A percentile compares a stretch with the other conserved stretches of the same genome.
phyloP scores from a whole-genome alignment of 371 early-diverging fungal species.

The Conidiobolus incongruus region DNA sequence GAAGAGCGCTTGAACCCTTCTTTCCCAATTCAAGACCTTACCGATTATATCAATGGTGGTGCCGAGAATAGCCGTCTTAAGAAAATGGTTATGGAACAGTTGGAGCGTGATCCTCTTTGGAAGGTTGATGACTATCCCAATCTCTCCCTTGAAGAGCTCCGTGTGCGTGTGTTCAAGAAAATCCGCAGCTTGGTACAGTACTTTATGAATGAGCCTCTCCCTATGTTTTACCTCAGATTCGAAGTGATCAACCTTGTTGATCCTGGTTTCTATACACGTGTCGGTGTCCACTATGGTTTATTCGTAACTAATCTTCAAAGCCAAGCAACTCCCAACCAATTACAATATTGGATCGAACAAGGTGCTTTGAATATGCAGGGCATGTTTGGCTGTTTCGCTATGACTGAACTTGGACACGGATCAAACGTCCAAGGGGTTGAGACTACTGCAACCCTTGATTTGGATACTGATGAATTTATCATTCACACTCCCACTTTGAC shows the following conservation, averaged over 20 bases:
- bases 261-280: slow-evolving; percentile 78
- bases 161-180: slow-evolving; percentile 77
- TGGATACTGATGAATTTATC: slow-evolving; percentile 56
- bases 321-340: slow-evolving; percentile 65
- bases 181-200: slow-evolving; percentile 46
- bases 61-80: slow-evolving; percentile 38
- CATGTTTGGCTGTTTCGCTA: slow-evolving; percentile 76
- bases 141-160: slow-evolving; percentile 44
- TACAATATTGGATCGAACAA: slow-evolving; percentile 70
- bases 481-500: slow-evolving; percentile 80
- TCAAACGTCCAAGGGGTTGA: slow-evolving; percentile 84
- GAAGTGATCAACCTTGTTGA: slow-evolving; percentile 57
- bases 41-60: slow-evolving; percentile 63
- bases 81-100: slow-evolving; percentile 61
- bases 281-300: slow-evolving; percentile 80
- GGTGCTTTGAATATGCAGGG: slow-evolving; percentile 48
- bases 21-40: slow-evolving; percentile 55
- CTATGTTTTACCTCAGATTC: slow-evolving; percentile 56
- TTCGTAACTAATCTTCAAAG: slow-evolving; percentile 79
- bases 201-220: slow-evolving; percentile 48
- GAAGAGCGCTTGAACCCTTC: slow-evolving; percentile 55
- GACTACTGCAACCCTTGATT: slow-evolving; percentile 80
- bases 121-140: slow-evolving; percentile 59
- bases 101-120: slow-evolving; percentile 76
- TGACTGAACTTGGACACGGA: slow-evolving; percentile 80